A percentile compares a stretch with the other conserved stretches of the same genome.
Conservation (phyloP, 2,329 filamentous ascomycete species). For the Hypoxylon sp. region DNA sequence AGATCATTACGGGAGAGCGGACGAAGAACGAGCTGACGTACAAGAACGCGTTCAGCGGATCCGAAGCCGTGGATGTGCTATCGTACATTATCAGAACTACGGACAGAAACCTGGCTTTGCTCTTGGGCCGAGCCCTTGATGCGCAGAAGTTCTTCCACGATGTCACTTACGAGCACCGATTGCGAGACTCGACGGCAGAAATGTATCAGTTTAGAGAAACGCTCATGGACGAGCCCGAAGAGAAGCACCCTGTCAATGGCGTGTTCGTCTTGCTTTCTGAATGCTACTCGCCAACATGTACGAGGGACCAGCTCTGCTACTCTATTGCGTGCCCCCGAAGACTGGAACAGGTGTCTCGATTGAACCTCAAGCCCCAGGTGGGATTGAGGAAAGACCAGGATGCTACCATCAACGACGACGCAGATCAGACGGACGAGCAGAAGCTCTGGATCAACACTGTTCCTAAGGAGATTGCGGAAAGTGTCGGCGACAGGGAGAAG, state of each 20-base stretch:
- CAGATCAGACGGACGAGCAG: constrained; percentile 88
- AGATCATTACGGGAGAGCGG: constrained; percentile 84
- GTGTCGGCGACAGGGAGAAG: constrained; percentile 89
- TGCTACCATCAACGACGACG: constrained; percentile 72
- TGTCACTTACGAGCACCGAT: constrained; percentile 94
- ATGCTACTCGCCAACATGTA: constrained; percentile 98
- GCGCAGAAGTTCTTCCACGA: constrained; percentile 99
- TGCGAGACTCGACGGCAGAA: constrained; percentile 92
- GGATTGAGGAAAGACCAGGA: constrained; percentile 75
- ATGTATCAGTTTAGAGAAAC: constrained; percentile 98
- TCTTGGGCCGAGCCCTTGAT: constrained; percentile 90
- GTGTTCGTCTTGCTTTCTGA: constrained; percentile 96
- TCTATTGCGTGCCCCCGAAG: constrained; percentile 95
- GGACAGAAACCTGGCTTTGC: constrained; percentile 89
- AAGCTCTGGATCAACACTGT: constrained; percentile 99
- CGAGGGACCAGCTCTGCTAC: constrained; percentile 93
- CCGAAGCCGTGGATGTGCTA: constrained; percentile 93
- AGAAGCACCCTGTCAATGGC: constrained; percentile 80
- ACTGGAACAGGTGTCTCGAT: constrained; percentile 90
- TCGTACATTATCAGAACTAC: constrained; percentile 97
- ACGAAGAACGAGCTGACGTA: constrained; percentile 98
- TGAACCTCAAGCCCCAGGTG: constrained; percentile 92
- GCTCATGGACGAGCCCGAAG: constrained; percentile 81
- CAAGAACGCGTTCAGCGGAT: constrained; percentile 95
- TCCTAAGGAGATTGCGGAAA: constrained; percentile 91